Conservation (phyloP, 768 basidiomycete species). For the Hygrophorus pudorinus region DNA sequence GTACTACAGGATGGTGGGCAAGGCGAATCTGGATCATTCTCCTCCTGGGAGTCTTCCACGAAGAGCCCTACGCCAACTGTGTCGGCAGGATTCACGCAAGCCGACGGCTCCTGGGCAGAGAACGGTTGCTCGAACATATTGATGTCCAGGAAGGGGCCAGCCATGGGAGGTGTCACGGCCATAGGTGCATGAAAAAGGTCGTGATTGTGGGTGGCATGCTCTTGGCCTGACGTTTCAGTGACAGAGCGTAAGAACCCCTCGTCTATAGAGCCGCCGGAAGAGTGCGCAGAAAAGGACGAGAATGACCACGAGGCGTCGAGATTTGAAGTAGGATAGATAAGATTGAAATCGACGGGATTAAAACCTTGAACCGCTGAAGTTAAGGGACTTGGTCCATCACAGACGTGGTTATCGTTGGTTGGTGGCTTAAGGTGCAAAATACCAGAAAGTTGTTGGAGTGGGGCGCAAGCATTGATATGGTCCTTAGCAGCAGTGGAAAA, state of each 20-base stretch:
- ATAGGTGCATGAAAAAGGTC: not conserved
- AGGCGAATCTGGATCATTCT: not conserved
- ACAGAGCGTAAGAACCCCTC: no score
- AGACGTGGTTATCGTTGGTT: no score
- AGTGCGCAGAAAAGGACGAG: no score
- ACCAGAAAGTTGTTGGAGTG: no score
- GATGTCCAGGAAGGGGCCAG: constrained; percentile 18
- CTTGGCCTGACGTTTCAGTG: no score
- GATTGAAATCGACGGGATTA: no score
- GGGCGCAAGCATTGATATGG: not conserved
- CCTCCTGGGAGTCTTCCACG: not conserved
- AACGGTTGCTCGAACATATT: constrained; percentile 22
- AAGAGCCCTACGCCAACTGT: constrained; percentile 13
- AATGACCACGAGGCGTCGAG: no score
- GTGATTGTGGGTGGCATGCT: not conserved
- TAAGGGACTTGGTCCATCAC: no score
- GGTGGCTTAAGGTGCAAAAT: no score
- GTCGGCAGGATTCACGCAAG: constrained; percentile 31
- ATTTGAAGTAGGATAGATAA: no score
- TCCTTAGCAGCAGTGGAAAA: not conserved
- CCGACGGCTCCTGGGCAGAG: constrained; percentile 3
- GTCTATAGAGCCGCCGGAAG: no score
- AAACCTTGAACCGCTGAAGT: no score
- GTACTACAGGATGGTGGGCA: not conserved
- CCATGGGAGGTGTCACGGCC: not conserved